Percentiles rank a stretch among this genome's conserved stretches.
phyloP scores from a whole-genome alignment of 805 yeast species.

The Candida pini region DNA sequence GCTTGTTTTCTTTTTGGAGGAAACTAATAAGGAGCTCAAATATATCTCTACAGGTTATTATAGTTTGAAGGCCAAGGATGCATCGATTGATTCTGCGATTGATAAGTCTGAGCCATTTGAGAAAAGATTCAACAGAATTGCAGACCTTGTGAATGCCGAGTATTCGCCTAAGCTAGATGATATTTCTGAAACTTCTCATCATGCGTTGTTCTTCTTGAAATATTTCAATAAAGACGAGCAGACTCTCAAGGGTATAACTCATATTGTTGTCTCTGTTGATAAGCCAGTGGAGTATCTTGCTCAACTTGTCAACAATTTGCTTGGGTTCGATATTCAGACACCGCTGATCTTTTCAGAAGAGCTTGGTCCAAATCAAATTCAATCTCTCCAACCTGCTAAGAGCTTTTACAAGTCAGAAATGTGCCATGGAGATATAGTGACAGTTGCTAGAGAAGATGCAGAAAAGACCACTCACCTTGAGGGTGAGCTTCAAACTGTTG shows the following conservation, averaged over 20 bases:
- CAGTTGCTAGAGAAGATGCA: constrained; percentile 21
- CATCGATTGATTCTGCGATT: constrained; percentile 3
- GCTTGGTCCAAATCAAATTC: constrained; percentile 47
- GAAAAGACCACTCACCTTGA: constrained; percentile 2
- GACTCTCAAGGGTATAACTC: constrained; percentile 60
- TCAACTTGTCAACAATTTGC: constrained; percentile 34
- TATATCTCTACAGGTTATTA: constrained; percentile 23
- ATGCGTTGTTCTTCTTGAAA: constrained; percentile 22
- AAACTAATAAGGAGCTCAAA: constrained; percentile 37
- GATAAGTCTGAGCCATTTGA: constrained; percentile 3
- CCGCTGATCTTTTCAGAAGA: constrained; percentile 52
- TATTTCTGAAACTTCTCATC: constrained; percentile 16
- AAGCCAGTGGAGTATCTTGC: constrained; percentile 37
- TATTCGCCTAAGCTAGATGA: constrained; percentile 19
- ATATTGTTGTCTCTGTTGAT: constrained; percentile 45
- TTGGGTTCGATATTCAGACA: constrained; percentile 32
- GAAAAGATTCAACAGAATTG: constrained; percentile 8
- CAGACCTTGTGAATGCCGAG: constrained; percentile 9
- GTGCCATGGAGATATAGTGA: constrained; percentile 62
- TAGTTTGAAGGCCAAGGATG: constrained; percentile 6
- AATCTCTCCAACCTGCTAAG: constrained; percentile 32
- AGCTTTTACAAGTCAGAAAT: constrained; percentile 55
- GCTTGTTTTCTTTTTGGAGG: constrained; percentile 60
- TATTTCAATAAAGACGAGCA: constrained; percentile 40
- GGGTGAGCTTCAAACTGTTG: constrained; percentile 28